Percentiles rank a stretch among this genome's conserved stretches.
These are phyloP conservation scores for Fusarium sp. DNA, from an alignment of 2,329 filamentous ascomycete genomes.

Conservation along the genomic window DNA sequence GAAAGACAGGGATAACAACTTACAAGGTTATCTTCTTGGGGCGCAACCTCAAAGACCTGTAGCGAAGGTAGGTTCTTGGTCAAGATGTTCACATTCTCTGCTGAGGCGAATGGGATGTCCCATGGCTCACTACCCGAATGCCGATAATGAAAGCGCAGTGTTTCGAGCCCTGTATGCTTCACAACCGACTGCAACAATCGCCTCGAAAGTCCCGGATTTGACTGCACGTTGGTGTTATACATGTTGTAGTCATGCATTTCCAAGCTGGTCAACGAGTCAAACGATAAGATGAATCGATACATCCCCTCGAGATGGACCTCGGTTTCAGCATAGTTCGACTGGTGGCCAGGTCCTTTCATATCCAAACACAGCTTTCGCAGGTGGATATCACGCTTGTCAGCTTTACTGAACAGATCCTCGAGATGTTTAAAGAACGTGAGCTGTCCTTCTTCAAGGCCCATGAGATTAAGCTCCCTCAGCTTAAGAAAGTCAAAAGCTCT, in stretches of 20 bases:
- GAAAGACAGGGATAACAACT: rapidly evolving
- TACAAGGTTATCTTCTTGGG: not conserved
- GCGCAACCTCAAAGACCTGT: not conserved
- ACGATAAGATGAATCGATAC: conserved; percentile 5
- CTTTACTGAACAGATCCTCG: not conserved
- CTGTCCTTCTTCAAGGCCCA: rapidly evolving
- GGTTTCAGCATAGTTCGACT: rapidly evolving
- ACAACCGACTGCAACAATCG: not conserved
- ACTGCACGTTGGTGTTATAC: rapidly evolving
- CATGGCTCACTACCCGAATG: rapidly evolving
- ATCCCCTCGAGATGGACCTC: not conserved
- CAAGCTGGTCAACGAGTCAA: not conserved
- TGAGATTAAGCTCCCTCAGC: not conserved
- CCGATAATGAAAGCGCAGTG: not conserved
- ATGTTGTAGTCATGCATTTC: not conserved
- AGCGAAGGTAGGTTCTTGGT: not conserved
- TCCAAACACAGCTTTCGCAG: not conserved
- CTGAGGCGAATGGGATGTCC: not conserved
- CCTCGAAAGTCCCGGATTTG: not conserved
- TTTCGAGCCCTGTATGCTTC: not conserved
- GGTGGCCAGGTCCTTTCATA: rapidly evolving
- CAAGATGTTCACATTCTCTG: rapidly evolving
- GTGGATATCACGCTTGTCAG: not conserved
- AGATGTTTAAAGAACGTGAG: not conserved
- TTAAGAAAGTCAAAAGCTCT: conserved; percentile 4